A percentile compares a stretch with the other conserved stretches of the same genome.
These are phyloP conservation scores for Monascus ruber DNA, from an alignment of 2,329 filamentous ascomycete species.

Conservation along the genomic window DNA sequence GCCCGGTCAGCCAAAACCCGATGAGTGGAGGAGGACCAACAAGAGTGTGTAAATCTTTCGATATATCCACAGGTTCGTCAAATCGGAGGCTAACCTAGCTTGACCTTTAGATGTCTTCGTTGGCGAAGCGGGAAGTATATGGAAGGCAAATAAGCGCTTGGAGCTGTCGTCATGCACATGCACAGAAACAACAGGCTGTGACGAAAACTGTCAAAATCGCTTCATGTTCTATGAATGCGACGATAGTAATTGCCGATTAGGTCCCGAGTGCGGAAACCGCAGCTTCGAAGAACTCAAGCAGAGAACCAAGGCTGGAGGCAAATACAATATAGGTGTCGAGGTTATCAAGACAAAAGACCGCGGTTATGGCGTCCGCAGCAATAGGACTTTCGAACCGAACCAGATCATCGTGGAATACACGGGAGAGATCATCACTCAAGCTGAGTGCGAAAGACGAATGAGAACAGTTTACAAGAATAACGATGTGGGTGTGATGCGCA, in stretches of 20 bases:
- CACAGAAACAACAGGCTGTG: slow-evolving; percentile 65
- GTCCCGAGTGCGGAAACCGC: slow-evolving; percentile 72
- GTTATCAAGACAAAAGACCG: slow-evolving; percentile 83
- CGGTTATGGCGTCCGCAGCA: slow-evolving; percentile 84
- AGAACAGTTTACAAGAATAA: slow-evolving; percentile 88
- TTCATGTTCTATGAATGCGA: slow-evolving; percentile 98
- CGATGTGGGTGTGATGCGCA: slow-evolving; percentile 49
- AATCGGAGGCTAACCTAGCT: too few relatives aligned
- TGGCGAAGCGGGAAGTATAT: slow-evolving; percentile 66
- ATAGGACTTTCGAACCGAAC: slow-evolving; percentile 72
- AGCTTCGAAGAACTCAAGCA: slow-evolving; percentile 70
- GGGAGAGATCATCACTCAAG: slow-evolving; percentile 91
- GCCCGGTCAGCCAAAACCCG: slow-evolving; percentile 76
- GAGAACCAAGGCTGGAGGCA: slow-evolving; percentile 65
- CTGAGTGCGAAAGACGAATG: slow-evolving; percentile 89
- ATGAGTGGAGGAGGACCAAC: slow-evolving; percentile 84
- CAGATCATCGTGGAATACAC: slow-evolving; percentile 99
- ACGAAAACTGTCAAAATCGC: slow-evolving; percentile 82
- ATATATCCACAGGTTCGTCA: neutral
- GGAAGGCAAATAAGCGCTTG: slow-evolving; percentile 66
- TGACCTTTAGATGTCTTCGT: slow-evolving; percentile 65
- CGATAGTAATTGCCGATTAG: slow-evolving; percentile 72
- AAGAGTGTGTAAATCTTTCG: slow-evolving; percentile 55
- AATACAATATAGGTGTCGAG: slow-evolving; percentile 87
- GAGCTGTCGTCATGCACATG: slow-evolving; percentile 72